phyloP scores from a whole-genome alignment of 2,329 filamentous ascomycete species.

The Fusarium heterosporum region DNA sequence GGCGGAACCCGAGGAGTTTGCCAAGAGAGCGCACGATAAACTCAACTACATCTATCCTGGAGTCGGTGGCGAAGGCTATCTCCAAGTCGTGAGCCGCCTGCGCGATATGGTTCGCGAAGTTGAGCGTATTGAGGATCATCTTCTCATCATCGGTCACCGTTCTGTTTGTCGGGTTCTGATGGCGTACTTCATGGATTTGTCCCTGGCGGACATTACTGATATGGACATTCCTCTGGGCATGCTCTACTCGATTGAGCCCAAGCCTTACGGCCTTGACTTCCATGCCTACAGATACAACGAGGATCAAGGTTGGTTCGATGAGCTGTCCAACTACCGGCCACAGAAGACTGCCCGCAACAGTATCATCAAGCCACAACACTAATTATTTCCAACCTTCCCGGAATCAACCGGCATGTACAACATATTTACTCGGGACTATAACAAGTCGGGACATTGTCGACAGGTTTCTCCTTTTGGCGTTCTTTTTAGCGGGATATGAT shows the following conservation, averaged over 20 bases:
- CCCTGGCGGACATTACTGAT: constrained; percentile 90
- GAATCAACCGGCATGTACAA: constrained; percentile 41
- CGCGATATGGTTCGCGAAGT: constrained; percentile 96
- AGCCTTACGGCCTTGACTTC: constrained; percentile 97
- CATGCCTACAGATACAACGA: constrained; percentile 94
- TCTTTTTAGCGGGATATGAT: constrained; percentile 31
- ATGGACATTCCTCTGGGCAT: constrained; percentile 94
- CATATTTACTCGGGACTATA: constrained; percentile 20
- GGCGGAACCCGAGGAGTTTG: constrained; percentile 84
- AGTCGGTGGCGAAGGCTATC: constrained; percentile 93
- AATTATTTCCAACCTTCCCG: constrained; percentile 1
- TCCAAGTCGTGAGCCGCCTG: constrained; percentile 95
- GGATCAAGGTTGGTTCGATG: constrained; percentile 81
- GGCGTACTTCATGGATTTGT: constrained; percentile 95
- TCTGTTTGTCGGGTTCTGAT: constrained; percentile 92
- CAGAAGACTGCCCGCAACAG: constrained; percentile 59
- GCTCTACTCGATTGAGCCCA: constrained; percentile 94
- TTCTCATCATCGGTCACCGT: constrained; percentile 91
- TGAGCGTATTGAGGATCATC: constrained; percentile 96
- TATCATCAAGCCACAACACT: constrained; percentile 39
- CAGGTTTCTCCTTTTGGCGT: constrained; percentile 35
- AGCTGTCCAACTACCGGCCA: constrained; percentile 85
- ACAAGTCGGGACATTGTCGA: constrained; percentile 11
- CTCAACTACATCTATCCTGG: constrained; percentile 97
- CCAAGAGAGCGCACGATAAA: constrained; percentile 84